Base-by-base conservation (phyloP, 768 basidiomycete species). In the Termitomyces sp. region DNA sequence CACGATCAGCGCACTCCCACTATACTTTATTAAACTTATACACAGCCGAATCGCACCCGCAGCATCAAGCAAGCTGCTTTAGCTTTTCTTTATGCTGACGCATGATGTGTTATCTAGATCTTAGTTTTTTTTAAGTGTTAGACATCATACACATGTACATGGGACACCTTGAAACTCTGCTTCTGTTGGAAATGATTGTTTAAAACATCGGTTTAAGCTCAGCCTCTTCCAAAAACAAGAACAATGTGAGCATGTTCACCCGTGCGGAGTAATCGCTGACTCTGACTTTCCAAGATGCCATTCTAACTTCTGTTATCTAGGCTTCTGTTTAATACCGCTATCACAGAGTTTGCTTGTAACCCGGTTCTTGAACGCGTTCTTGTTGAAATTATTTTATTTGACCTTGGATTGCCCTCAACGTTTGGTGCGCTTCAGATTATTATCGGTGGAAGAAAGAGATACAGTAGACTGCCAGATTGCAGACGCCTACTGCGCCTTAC, bases 21-120 rank as follows among this genome's bases (percentile, higher is more conserved):
- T 99, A 45, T 97, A 90, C 70, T 81, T 96, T 64, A 85, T 96
- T 77, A 98, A 97, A 73, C 70, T 89, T 60, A 86, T 96, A 65
- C 86, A 88, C 66, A 86, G 87, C 75, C 82, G 89, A 70, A 78
- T 98, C 57, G 89, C 94, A 15, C 97, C 97, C 47, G 94, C 96
- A 46, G 89, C 89, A 50, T 96, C 94, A 63, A 93, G 91, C 73
- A 99, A 99, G 75, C 75, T 98, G 68, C 71, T 89, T 67, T 89
- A 87, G 60, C 31, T 59, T 33, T 41, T 6, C 33, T 30, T 46
- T 27, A 27, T 37, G 31, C 6, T 30, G 39, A 30, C 27, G 18
- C 13, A 5, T 6, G 11, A 53, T 53, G 9, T 39, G 24, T 52
- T n/a, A 37, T 27, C 18, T 53, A 27, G 39, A 58, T 15, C 16